Percentiles rank a stretch among this genome's conserved stretches.
Evolutionary conservation across 2,329 filamentous ascomycete genomes (phyloP).

Genomic region (Chaetoscypha palmicola): DNA sequence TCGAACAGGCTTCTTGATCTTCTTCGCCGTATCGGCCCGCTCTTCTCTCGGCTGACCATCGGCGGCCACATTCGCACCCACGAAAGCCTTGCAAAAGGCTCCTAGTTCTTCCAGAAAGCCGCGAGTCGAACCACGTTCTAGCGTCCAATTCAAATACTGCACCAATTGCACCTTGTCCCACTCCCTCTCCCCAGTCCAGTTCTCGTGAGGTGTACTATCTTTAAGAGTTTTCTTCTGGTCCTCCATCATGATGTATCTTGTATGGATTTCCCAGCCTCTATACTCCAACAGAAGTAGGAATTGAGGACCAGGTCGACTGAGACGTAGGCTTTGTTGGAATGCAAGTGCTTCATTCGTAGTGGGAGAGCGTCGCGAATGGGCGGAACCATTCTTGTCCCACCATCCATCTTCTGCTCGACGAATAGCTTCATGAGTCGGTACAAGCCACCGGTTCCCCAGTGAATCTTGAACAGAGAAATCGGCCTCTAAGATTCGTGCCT

Average conservation of each 20-base stretch:
- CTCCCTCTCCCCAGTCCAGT: not conserved
- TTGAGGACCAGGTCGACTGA: slow-evolving; percentile 15
- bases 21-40: not conserved
- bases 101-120: not conserved
- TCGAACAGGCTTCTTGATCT: not conserved
- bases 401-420: slow-evolving; percentile 6
- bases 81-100: not conserved
- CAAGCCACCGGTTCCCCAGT: slow-evolving; percentile 9
- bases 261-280: slow-evolving; percentile 16
- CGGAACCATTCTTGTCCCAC: not conserved
- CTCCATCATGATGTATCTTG: slow-evolving; percentile 11
- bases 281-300: slow-evolving; percentile 19
- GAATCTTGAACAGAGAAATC: slow-evolving; percentile 3
- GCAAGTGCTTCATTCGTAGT: not conserved
- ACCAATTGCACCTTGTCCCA: not conserved
- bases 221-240: not conserved
- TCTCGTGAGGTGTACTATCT: not conserved
- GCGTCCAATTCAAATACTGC: not conserved
- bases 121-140: not conserved
- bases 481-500: slow-evolving; percentile 12
- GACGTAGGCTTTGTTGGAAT: slow-evolving; percentile 3
- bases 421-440: slow-evolving; percentile 17
- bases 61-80: not conserved
- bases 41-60: not conserved
- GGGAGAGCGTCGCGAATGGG: not conserved